phyloP scores from a whole-genome alignment of 768 basidiomycete genomes.

The Hydnomerulius pinastri region DNA sequence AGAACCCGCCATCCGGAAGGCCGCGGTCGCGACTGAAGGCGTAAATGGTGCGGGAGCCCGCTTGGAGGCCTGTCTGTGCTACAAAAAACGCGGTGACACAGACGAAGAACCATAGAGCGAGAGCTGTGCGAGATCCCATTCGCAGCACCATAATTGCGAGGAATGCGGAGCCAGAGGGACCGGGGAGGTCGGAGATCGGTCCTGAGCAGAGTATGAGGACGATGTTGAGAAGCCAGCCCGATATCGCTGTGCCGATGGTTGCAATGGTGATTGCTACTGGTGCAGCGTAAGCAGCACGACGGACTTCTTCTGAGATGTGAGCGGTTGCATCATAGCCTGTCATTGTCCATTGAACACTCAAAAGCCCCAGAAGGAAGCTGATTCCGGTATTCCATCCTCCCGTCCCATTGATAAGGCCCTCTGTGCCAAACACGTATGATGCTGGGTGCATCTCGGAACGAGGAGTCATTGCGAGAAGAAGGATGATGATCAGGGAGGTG shows the following conservation, averaged over 20 bases:
- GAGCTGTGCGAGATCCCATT: conserved; percentile 50
- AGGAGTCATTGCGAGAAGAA: conserved; percentile 44
- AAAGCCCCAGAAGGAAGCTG: conserved; percentile 46
- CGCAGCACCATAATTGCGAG: conserved; percentile 57
- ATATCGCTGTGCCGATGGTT: conserved; percentile 46
- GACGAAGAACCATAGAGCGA: conserved; percentile 59
- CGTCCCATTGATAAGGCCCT: conserved; percentile 39
- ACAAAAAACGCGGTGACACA: conserved; percentile 68
- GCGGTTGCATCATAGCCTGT: conserved; percentile 32
- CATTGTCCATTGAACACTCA: conserved; percentile 53
- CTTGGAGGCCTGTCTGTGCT: conserved; percentile 51
- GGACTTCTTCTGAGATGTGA: conserved; percentile 46
- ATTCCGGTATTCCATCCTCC: conserved; percentile 45
- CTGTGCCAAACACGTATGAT: conserved; percentile 55
- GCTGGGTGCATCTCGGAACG: conserved; percentile 58
- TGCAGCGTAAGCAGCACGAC: conserved; percentile 50
- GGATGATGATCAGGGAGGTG: conserved; percentile 43
- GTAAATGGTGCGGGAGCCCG: conserved; percentile 58
- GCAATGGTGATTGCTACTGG: conserved; percentile 47
- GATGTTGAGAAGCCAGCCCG: conserved; percentile 70
- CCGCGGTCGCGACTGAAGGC: conserved; percentile 58
- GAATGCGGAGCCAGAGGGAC: conserved; percentile 55
- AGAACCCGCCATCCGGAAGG: conserved; percentile 59
- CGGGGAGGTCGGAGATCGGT: conserved; percentile 48
- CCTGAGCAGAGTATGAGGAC: conserved; percentile 61